phyloP scores from a whole-genome alignment of 2,329 filamentous ascomycete species.

The Ceratocystis lukuohia region DNA sequence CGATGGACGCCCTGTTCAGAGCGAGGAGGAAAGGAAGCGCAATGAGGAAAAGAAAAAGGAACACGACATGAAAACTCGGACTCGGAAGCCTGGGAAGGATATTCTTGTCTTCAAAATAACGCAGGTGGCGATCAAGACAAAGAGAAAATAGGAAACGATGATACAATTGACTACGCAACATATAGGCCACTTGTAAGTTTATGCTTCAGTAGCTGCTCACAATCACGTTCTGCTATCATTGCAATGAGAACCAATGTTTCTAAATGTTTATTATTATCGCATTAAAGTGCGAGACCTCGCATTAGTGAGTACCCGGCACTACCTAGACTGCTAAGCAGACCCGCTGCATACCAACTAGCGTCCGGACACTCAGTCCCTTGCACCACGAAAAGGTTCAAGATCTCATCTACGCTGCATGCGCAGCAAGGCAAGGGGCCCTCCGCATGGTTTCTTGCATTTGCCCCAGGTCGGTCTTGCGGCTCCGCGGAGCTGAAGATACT shows the following conservation, averaged over 20 bases:
- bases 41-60: not conserved
- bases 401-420: not conserved
- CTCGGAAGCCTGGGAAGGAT: not conserved
- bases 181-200: no score
- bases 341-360: not conserved
- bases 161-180: no score
- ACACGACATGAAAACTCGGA: not conserved
- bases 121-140: not conserved
- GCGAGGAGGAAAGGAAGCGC: conserved; percentile 18
- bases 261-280: not conserved
- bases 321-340: not conserved
- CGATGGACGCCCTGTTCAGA: conserved; percentile 33
- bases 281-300: conserved; percentile 14
- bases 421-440: conserved; percentile 22
- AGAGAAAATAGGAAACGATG: not conserved
- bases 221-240: no score
- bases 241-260: no score
- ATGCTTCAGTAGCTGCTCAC: no score
- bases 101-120: not conserved
- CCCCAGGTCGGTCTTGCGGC: conserved; percentile 4
- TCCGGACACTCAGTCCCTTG: conserved; percentile 20
- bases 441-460: conserved; percentile 19
- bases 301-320: conserved; percentile 7
- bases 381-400: conserved; percentile 24
- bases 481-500: not conserved